A percentile compares a stretch with the other conserved stretches of the same genome.
Evolutionary conservation across 257 asterid species (phyloP).

Genomic region (Euphrasia confusa): DNA sequence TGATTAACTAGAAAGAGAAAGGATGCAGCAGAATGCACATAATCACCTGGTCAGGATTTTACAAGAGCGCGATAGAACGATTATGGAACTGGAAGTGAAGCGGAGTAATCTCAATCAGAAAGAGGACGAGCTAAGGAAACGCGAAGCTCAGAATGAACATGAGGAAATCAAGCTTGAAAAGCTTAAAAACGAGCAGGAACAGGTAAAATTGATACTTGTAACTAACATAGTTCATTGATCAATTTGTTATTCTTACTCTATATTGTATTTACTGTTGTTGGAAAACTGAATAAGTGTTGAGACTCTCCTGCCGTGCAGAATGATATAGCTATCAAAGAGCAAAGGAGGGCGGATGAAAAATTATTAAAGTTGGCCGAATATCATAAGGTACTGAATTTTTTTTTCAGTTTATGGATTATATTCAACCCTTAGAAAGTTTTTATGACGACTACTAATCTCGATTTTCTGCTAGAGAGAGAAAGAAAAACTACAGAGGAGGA

Average conservation of each 20-base stretch:
- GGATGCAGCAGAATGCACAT: slow-evolving; percentile 30
- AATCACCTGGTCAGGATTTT: slow-evolving; percentile 27
- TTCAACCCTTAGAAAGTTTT: background rate
- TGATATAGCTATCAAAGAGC: slow-evolving; percentile 33
- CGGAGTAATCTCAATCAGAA: slow-evolving; percentile 27
- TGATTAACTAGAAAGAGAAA: slow-evolving; percentile 30
- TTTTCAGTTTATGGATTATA: background rate
- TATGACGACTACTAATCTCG: background rate
- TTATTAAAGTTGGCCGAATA: slow-evolving; percentile 35
- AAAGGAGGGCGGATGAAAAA: slow-evolving; percentile 33
- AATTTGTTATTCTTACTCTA: slow-evolving; percentile 1
- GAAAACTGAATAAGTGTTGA: background rate
- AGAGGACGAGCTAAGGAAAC: slow-evolving; percentile 40
- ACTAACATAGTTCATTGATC: background rate
- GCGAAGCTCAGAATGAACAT: slow-evolving; percentile 40
- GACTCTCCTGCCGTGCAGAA: slow-evolving; percentile 26
- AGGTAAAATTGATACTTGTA: slow-evolving; percentile 28
- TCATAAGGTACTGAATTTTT: slow-evolving; percentile 35
- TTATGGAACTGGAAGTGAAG: slow-evolving; percentile 28
- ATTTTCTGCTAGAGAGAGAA: slow-evolving; percentile 37
- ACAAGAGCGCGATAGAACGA: slow-evolving; percentile 29
- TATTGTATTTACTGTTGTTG: background rate
- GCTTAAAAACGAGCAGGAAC: slow-evolving; percentile 33
- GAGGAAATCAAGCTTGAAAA: slow-evolving; percentile 21
- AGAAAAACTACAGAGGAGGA: slow-evolving; percentile 48